These are phyloP conservation scores for Nigrospora sphaerica DNA, from an alignment of 2,329 filamentous ascomycete genomes.

Conservation along the genomic window DNA sequence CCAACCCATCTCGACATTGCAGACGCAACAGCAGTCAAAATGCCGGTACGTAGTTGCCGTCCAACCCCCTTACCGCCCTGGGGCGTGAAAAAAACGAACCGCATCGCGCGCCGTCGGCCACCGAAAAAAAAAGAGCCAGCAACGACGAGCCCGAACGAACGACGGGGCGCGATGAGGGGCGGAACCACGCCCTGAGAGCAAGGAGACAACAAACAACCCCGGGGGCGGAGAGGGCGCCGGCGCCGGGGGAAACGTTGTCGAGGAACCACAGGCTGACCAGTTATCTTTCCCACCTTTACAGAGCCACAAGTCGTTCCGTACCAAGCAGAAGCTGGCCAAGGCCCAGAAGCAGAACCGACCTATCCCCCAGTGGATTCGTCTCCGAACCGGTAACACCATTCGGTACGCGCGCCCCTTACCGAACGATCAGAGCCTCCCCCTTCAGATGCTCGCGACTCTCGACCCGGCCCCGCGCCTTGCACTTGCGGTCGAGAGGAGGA, in stretches of 20 bases:
- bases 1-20: conserved; percentile 25
- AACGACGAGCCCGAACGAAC: too few species aligned
- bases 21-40: conserved; percentile 29
- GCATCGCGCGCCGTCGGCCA: too few species aligned
- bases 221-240: too few species aligned
- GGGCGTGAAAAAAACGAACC: too few species aligned
- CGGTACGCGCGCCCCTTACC: conserved; percentile 58
- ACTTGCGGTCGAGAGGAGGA: background rate
- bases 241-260: too few species aligned
- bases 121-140: too few species aligned
- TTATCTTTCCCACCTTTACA: conserved; percentile 30
- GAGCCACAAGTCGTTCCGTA: conserved; percentile 99
- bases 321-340: conserved; percentile 99
- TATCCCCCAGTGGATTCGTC: conserved; percentile 99
- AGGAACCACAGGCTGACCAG: conserved; percentile 6
- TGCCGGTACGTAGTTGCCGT: conserved; percentile 27
- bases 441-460: conserved; percentile 2
- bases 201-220: too few species aligned
- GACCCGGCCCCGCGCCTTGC: background rate
- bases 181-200: too few species aligned
- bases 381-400: conserved; percentile 98
- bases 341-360: conserved; percentile 99
- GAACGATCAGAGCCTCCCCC: background rate
- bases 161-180: too few species aligned
- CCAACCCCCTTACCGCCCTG: background rate